Percentiles rank a stretch among this genome's conserved stretches.
These are phyloP conservation scores for Coffea humblotiana DNA, from an alignment of 305 asterid genomes.

Conservation along the genomic window DNA sequence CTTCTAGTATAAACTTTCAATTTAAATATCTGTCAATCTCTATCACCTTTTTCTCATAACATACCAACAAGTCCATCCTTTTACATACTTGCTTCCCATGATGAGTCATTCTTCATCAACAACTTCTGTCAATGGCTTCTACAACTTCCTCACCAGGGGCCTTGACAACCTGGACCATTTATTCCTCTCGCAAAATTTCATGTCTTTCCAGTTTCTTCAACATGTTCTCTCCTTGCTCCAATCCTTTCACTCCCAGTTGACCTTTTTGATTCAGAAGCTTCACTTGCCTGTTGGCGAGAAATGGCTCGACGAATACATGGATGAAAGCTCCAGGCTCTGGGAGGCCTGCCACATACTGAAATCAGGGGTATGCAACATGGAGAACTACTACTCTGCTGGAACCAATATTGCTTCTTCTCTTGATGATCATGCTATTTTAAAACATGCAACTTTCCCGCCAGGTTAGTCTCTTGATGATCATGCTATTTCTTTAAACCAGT, in stretches of 20 bases:
- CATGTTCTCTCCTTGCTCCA: slow-evolving; percentile 65
- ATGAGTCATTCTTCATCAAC: slow-evolving; percentile 69
- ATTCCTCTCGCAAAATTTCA: slow-evolving; percentile 59
- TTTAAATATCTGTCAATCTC: slow-evolving; percentile 36
- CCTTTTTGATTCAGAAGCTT: slow-evolving; percentile 53
- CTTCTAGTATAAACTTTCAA: slow-evolving; percentile 3
- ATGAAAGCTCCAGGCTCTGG: slow-evolving; percentile 89
- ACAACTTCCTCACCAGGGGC: slow-evolving; percentile 53
- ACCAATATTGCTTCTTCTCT: slow-evolving; percentile 44
- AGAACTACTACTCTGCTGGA: slow-evolving; percentile 55
- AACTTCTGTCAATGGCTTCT: slow-evolving; percentile 60
- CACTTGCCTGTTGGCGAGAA: slow-evolving; percentile 76
- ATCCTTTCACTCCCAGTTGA: slow-evolving; percentile 64
- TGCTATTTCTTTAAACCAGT: slow-evolving; percentile 16
- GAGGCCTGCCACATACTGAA: slow-evolving; percentile 71
- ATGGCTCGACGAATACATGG: slow-evolving; percentile 95
- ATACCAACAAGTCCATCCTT: not conserved
- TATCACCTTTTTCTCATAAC: slow-evolving; percentile 17
- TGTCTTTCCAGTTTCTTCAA: slow-evolving; percentile 66
- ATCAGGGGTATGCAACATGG: slow-evolving; percentile 55
- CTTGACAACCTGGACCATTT: slow-evolving; percentile 61
- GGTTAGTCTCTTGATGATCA: slow-evolving; percentile 55
- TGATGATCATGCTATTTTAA: slow-evolving; percentile 39
- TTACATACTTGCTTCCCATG: slow-evolving; percentile 30
- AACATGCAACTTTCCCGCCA: slow-evolving; percentile 57